Percentiles rank a stretch among this genome's conserved stretches.
Conservation (phyloP, 192 early-diverging fungal genomes). For the Phycomyces nitens region DNA sequence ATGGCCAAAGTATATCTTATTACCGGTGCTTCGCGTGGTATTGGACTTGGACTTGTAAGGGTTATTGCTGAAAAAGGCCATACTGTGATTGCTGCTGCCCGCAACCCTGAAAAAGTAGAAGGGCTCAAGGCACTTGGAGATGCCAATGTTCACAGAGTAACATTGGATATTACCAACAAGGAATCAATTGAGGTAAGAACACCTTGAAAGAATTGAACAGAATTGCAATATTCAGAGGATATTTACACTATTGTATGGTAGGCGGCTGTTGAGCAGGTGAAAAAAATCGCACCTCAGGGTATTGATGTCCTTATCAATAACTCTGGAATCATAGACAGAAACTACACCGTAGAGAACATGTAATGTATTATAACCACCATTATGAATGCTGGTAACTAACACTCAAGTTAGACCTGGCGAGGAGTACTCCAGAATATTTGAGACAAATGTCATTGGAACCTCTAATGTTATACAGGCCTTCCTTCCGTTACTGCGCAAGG, state of each 20-base stretch:
- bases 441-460: conserved; percentile 32
- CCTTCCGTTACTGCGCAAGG: conserved; percentile 18
- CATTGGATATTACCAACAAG: conserved; percentile 14
- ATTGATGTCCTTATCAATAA: conserved; percentile 38
- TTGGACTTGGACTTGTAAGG: conserved; percentile 30
- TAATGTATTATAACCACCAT: conserved; percentile 1
- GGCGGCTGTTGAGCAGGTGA: conserved; percentile 20
- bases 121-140: conserved; percentile 17
- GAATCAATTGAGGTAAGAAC: conserved; percentile 22
- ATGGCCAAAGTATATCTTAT: conserved; percentile 18
- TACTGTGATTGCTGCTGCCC: conserved; percentile 22
- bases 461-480: conserved; percentile 10
- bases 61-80: conserved; percentile 18
- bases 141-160: conserved; percentile 19
- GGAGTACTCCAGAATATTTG: conserved; percentile 12
- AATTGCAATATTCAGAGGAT: no score
- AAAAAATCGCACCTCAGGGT: conserved; percentile 18
- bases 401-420: conserved; percentile 6
- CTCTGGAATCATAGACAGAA: conserved; percentile 14
- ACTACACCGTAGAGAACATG: background rate
- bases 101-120: conserved; percentile 15
- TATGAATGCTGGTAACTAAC: no score
- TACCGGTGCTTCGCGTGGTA: conserved; percentile 33
- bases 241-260: background rate
- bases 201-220: background rate